Conservation (phyloP, 2,329 filamentous ascomycete species). For the Thelonectria blattea region DNA sequence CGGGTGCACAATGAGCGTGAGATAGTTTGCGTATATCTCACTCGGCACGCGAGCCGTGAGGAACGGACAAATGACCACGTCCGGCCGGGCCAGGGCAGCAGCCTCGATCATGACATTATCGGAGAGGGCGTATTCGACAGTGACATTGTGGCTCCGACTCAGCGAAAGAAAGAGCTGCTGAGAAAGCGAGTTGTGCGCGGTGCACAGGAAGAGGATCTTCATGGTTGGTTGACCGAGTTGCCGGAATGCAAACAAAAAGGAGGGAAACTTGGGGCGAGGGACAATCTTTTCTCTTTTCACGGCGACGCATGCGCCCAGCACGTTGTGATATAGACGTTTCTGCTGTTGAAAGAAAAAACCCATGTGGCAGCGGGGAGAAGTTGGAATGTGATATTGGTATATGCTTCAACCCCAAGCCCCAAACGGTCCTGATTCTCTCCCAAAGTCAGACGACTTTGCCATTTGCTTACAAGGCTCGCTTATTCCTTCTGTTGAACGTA, state of each 20-base stretch:
- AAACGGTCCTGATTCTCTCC: no score
- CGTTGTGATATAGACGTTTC: background rate
- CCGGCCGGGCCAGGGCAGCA: slow-evolving; percentile 16
- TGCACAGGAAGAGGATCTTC: slow-evolving; percentile 29
- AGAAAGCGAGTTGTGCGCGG: slow-evolving; percentile 27
- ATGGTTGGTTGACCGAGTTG: slow-evolving; percentile 8
- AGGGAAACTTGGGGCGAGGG: background rate
- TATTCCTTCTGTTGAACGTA: no score
- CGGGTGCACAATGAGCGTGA: slow-evolving; percentile 26
- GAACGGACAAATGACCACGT: slow-evolving; percentile 25
- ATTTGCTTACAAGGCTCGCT: no score
- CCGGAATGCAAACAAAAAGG: slow-evolving; percentile 1
- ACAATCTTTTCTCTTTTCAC: background rate
- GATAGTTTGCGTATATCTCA: slow-evolving; percentile 19
- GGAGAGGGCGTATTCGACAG: slow-evolving; percentile 27
- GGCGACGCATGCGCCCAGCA: background rate
- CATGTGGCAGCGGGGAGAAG: background rate
- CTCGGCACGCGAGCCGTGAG: slow-evolving; percentile 19
- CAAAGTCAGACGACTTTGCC: no score
- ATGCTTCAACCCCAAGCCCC: no score
- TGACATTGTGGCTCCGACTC: slow-evolving; percentile 13
- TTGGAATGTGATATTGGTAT: no score
- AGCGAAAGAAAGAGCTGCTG: slow-evolving; percentile 25
- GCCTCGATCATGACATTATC: slow-evolving; percentile 26
- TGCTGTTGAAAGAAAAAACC: background rate